phyloP scores from a whole-genome alignment of 2,329 filamentous ascomycete species.

The Xylaria hypoxylon region DNA sequence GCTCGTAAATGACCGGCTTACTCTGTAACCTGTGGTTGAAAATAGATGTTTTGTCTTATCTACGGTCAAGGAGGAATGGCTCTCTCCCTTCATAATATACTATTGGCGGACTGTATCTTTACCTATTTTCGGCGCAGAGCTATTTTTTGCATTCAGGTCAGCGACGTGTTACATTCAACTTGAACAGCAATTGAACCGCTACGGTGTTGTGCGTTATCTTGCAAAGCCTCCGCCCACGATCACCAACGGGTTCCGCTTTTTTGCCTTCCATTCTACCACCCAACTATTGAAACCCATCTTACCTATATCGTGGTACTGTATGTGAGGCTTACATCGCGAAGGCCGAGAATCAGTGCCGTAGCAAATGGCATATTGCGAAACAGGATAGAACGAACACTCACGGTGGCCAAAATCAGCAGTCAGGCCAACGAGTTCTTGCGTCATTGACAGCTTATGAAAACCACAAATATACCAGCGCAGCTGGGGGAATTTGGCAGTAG shows the following conservation, averaged over 20 bases:
- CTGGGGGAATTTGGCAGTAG: not conserved
- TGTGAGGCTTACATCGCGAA: conserved; percentile 21
- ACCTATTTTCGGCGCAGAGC: conserved; percentile 53
- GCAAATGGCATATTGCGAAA: conserved; percentile 8
- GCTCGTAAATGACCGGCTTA: conserved; percentile 17
- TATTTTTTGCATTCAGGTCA: conserved; percentile 33
- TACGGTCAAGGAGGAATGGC: not conserved
- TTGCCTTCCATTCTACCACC: conserved; percentile 17
- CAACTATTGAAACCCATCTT: conserved; percentile 17
- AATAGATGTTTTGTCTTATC: conserved; percentile 22
- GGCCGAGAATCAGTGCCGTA: conserved; percentile 3
- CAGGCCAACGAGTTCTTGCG: not conserved
- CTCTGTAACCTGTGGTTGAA: conserved; percentile 15
- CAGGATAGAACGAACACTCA: conserved; percentile 9
- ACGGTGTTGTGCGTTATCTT: not conserved
- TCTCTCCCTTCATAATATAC: not conserved
- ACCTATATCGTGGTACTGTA: conserved; percentile 4
- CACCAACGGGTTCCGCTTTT: conserved; percentile 17
- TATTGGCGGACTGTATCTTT: not conserved
- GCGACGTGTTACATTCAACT: not conserved
- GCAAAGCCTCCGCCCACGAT: conserved; percentile 14
- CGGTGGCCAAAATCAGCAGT: not conserved
- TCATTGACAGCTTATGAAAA: not conserved
- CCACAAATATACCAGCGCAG: not conserved
- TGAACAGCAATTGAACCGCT: not conserved